Base-by-base conservation (phyloP, 805 yeast genomes). In the Candida nitratophila region DNA sequence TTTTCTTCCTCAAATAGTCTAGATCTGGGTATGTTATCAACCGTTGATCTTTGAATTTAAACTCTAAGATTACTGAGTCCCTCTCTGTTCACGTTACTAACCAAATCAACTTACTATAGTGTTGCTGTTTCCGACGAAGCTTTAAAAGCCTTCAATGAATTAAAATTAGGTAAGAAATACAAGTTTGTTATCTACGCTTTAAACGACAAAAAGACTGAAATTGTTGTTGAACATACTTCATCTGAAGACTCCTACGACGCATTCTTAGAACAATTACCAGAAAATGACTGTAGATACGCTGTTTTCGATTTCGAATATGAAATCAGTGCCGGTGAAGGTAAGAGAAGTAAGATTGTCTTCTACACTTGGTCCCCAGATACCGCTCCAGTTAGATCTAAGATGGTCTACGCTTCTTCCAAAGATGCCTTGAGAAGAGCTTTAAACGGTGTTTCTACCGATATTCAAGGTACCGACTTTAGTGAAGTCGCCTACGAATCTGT, bases 321-420 rank as follows among this genome's bases (percentile, higher is more conserved):
- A 68, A 72, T 87, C 48, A 79, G 84, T 53, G 80, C 78, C 42
- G 90, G 88, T 57, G 98, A 91, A 70, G 99, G 99, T 65, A 89
- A 88, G 77, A 86, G 79, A 65, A 70, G 75, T 61, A 81, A 81
- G 75, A 77, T 81, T 54, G 76, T 79, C 47, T 81, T 81, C 65
- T 77, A 63, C 74, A 86, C 93, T 54, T 93, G 99, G 99, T 82
- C 97, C 50, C 99, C 99, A 60, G 99, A 93, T 65, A 87, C 95
- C 50, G 96, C 98, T 44, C 88, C 93, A 50, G 82, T 93, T 60
- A 85, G 95, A 75, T 68, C 89, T 57, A 93, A 93, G 85, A 93
- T 93, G 99, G 86, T 91, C 50, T 91, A 90, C 74, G 98, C 99
- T 40, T 81, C 96, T n/a, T 90, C 98, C 48, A 89, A 89, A 72